Conservation (phyloP, 2,329 filamentous ascomycete species). For the Penicillium paneum region DNA sequence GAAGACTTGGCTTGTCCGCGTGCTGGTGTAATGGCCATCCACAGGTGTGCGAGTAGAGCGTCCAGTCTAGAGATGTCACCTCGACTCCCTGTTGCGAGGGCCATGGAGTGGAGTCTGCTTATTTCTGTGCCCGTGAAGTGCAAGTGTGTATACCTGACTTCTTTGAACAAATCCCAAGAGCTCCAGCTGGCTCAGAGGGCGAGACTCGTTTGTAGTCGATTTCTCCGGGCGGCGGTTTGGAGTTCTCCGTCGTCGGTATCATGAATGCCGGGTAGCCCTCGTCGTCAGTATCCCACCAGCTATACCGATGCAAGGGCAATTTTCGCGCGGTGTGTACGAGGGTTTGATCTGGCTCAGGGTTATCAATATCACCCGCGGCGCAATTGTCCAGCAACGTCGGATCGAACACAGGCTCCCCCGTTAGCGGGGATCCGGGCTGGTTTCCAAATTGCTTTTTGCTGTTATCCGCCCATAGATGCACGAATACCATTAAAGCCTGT, state of each 20-base stretch:
- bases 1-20: background rate
- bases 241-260: conserved; percentile 4
- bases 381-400: background rate
- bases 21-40: background rate
- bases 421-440: background rate
- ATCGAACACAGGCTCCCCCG: background rate
- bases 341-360: background rate
- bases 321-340: background rate
- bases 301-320: conserved; percentile 4
- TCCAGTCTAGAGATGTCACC: conserved; percentile 5
- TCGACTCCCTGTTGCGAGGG: background rate
- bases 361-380: conserved; percentile 3
- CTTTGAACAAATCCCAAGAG: conserved; percentile 1
- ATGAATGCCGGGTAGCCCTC: background rate
- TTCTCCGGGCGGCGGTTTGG: background rate
- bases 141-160: background rate
- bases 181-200: background rate
- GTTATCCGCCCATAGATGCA: conserved; percentile 42
- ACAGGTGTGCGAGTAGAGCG: conserved; percentile 2
- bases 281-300: conserved; percentile 1
- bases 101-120: background rate
- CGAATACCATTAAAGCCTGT: conserved; percentile 43
- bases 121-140: background rate
- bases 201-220: background rate
- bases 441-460: conserved; percentile 35